A percentile compares a stretch with the other conserved stretches of the same genome.
These are phyloP conservation scores for Microbotryum silenes-acaulis DNA, from an alignment of 1,284 basidiomycete genomes.

Conservation along the genomic window DNA sequence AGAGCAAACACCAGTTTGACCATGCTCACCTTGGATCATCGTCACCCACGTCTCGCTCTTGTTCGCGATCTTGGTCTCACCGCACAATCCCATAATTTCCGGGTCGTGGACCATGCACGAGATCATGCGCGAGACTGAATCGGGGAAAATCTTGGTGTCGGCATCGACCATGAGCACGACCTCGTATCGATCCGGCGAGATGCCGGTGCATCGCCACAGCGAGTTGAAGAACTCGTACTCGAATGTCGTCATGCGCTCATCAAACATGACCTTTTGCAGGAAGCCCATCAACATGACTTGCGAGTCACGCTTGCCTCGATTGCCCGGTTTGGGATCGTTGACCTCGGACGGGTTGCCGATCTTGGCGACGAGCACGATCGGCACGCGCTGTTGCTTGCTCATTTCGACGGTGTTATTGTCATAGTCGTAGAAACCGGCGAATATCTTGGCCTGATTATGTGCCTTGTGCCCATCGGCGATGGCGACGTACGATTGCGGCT, in stretches of 20 bases:
- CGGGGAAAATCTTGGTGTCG: conserved; percentile 46
- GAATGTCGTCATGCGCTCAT: conserved; percentile 46
- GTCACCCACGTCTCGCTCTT: conserved; percentile 47
- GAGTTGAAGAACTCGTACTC: conserved; percentile 48
- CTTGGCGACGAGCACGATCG: conserved; percentile 91
- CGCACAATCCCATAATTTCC: conserved; percentile 48
- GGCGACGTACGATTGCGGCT: conserved; percentile 92
- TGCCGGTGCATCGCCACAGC: conserved; percentile 45
- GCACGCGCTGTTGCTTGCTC: conserved; percentile 93
- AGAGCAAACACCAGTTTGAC: neutral
- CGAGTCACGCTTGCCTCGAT: conserved; percentile 96
- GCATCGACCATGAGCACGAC: conserved; percentile 45
- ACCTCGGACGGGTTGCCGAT: conserved; percentile 83
- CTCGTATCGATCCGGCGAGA: conserved; percentile 44
- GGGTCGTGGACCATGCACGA: conserved; percentile 46
- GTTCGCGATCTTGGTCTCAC: conserved; percentile 48
- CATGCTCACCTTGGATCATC: conserved; percentile 43
- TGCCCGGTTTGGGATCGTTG: conserved; percentile 87
- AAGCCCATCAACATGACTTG: conserved; percentile 61
- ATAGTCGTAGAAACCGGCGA: conserved; percentile 94
- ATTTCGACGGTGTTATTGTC: conserved; percentile 84
- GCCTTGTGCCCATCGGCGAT: conserved; percentile 98
- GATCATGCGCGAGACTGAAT: conserved; percentile 45
- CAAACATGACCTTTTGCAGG: conserved; percentile 47
- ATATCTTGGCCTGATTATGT: conserved; percentile 99